Evolutionary conservation across 257 asterid genomes (phyloP).

Genomic region (Fraxinus anomala): DNA sequence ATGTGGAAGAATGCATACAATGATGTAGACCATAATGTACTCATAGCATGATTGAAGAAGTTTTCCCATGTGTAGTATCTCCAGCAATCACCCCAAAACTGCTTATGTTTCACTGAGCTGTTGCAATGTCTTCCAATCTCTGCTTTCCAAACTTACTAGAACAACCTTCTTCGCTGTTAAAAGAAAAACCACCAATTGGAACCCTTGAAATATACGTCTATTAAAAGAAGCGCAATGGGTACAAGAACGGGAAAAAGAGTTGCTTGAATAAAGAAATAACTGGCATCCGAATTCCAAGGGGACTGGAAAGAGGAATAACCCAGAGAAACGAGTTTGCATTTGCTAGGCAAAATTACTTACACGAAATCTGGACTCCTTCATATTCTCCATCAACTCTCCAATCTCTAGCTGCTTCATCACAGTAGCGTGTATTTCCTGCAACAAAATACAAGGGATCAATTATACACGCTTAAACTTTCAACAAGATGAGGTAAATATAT

Average conservation of each 20-base stretch:
- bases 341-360: slow-evolving; percentile 30
- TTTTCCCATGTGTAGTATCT: background rate
- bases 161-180: slow-evolving; percentile 13
- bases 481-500: slow-evolving; percentile 14
- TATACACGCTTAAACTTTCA: slow-evolving; percentile 14
- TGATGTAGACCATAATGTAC: no score
- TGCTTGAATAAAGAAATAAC: background rate
- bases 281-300: background rate
- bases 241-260: background rate
- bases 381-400: slow-evolving; percentile 65
- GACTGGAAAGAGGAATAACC: background rate
- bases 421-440: slow-evolving; percentile 69
- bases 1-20: no score
- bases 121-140: background rate
- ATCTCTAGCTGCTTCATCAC: slow-evolving; percentile 78
- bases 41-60: no score
- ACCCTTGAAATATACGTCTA: background rate
- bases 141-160: background rate
- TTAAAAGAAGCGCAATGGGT: background rate
- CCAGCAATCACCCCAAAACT: background rate
- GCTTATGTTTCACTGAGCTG: background rate
- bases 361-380: slow-evolving; percentile 47
- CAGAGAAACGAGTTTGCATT: background rate
- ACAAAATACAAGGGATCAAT: slow-evolving; percentile 19
- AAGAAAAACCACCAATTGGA: background rate